Conservation (phyloP, 1,284 basidiomycete species). For the Phellinidium pouzarii region DNA sequence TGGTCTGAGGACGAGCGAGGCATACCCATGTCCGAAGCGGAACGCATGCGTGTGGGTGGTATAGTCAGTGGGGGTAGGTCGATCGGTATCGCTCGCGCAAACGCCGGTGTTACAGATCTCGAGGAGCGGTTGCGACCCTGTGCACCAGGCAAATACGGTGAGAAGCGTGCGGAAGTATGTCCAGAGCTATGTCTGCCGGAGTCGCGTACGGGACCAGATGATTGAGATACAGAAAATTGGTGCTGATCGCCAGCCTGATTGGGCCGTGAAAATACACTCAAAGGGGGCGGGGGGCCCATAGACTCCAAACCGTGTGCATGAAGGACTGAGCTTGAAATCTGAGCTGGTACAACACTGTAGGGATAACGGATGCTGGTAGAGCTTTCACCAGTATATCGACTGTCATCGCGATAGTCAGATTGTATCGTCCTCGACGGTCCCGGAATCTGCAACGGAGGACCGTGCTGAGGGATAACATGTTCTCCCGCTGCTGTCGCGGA, state of each 20-base stretch:
- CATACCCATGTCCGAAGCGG: conserved; percentile 1
- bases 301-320: conserved; percentile 1
- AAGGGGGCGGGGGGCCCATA: conserved; percentile 7
- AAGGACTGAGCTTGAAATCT: neutral
- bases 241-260: neutral
- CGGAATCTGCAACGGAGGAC: conserved; percentile 7
- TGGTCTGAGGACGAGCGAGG: neutral
- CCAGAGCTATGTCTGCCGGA: neutral
- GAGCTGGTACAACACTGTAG: neutral
- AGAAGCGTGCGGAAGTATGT: conserved; percentile 7
- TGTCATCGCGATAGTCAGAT: neutral
- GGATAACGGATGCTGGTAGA: conserved; percentile 3
- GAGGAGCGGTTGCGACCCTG: conserved; percentile 5
- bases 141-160: conserved; percentile 7
- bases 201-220: conserved; percentile 7
- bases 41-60: conserved; percentile 9
- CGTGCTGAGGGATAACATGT: conserved; percentile 1
- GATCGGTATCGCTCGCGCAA: conserved; percentile 9
- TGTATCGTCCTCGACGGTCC: conserved; percentile 13
- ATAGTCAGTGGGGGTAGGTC: conserved; percentile 17
- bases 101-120: neutral
- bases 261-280: neutral
- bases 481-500: conserved; percentile 5
- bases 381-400: neutral
- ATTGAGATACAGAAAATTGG: neutral